phyloP scores from a whole-genome alignment of 2,329 filamentous ascomycete genomes.

The Calonectria naviculata region DNA sequence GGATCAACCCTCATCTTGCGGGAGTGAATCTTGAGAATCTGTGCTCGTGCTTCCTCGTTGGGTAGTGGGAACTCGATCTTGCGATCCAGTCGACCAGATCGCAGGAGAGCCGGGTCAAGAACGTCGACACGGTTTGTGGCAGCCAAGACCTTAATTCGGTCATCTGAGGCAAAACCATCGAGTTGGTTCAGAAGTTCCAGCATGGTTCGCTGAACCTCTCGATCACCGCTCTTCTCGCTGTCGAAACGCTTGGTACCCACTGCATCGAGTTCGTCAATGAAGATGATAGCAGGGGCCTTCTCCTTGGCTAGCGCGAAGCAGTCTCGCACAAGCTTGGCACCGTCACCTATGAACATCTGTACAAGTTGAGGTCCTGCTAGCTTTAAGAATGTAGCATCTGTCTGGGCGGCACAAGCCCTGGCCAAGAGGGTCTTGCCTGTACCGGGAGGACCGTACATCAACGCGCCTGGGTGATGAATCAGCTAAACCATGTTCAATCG shows the following conservation, averaged over 20 bases:
- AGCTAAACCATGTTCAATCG: slow-evolving; percentile 74
- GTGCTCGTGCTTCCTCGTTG: slow-evolving; percentile 96
- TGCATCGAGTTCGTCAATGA: slow-evolving; percentile 98
- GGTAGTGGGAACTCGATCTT: slow-evolving; percentile 99
- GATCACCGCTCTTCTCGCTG: slow-evolving; percentile 96
- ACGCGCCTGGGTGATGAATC: slow-evolving; percentile 91
- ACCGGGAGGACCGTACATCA: slow-evolving; percentile 97
- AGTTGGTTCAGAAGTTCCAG: slow-evolving; percentile 98
- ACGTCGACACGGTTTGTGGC: slow-evolving; percentile 96
- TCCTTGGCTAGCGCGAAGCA: slow-evolving; percentile 98
- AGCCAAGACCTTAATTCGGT: slow-evolving; percentile 95
- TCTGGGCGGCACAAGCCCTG: slow-evolving; percentile 96
- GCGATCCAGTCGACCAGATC: slow-evolving; percentile 91
- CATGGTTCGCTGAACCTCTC: slow-evolving; percentile 99
- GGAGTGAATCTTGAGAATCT: slow-evolving; percentile 97
- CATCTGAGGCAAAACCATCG: slow-evolving; percentile 96
- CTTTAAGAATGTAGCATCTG: slow-evolving; percentile 98
- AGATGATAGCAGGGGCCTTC: slow-evolving; percentile 98
- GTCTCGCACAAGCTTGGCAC: slow-evolving; percentile 96
- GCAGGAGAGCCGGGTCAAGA: slow-evolving; percentile 88
- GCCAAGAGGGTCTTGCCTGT: slow-evolving; percentile 93
- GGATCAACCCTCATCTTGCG: slow-evolving; percentile 98
- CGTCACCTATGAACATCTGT: slow-evolving; percentile 99
- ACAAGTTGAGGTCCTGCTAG: slow-evolving; percentile 97
- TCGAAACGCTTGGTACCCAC: slow-evolving; percentile 99